A percentile compares a stretch with the other conserved stretches of the same genome.
Conservation (phyloP, 345 rosid genomes). For the Eucalyptus paniculata region DNA sequence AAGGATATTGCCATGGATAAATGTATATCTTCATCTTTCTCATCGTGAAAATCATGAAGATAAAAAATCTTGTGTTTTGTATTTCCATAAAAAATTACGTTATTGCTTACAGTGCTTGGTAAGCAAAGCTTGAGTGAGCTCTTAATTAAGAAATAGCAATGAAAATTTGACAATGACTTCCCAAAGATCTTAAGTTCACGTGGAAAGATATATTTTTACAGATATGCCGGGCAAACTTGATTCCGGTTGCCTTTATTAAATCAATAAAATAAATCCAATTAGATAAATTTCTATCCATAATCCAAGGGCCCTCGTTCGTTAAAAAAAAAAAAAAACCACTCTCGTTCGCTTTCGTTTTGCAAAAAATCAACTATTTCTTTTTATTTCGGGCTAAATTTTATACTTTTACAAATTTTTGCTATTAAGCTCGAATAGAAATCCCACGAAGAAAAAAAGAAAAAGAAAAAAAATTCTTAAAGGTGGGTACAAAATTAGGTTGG, state of each 20-base stretch:
- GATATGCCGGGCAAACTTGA: background rate
- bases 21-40: rapidly evolving
- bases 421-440: background rate
- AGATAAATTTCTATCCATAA: background rate
- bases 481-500: background rate
- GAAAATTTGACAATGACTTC: too few relatives aligned
- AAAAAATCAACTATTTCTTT: too few relatives aligned
- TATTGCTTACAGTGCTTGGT: background rate
- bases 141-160: too few relatives aligned
- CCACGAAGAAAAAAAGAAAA: too few relatives aligned
- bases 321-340: too few relatives aligned
- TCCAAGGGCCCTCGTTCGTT: too few relatives aligned
- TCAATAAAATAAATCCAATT: background rate
- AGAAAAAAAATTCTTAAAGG: background rate
- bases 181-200: rapidly evolving
- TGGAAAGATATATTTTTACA: background rate
- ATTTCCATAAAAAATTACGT: too few relatives aligned
- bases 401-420: background rate
- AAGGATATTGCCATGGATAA: too few relatives aligned
- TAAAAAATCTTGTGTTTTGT: too few relatives aligned
- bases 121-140: background rate
- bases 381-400: background rate
- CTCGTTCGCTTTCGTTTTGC: too few relatives aligned
- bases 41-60: too few relatives aligned
- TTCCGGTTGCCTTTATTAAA: background rate